A percentile compares a stretch with the other conserved stretches of the same genome.
phyloP scores from a whole-genome alignment of 202 grass and related monocot genomes.

The Hordeum pubiflorum region DNA sequence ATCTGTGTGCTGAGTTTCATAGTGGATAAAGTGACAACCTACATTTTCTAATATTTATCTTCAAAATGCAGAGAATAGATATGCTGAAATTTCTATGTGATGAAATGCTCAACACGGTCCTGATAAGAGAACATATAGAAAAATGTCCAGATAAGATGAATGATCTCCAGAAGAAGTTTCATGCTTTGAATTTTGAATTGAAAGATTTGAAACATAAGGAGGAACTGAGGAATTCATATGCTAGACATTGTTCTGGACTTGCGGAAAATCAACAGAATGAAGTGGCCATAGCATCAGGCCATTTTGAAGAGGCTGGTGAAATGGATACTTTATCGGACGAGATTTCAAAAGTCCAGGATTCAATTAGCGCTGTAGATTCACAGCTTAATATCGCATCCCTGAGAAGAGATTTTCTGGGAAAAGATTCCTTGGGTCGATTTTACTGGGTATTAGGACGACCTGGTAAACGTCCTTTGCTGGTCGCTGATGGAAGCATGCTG shows the following conservation, averaged over 20 bases:
- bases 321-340: slow-evolving; percentile 56
- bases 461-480: slow-evolving; percentile 62
- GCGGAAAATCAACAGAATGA: slow-evolving; percentile 33
- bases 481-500: slow-evolving; percentile 65
- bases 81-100: slow-evolving; percentile 90
- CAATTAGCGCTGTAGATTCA: slow-evolving; percentile 59
- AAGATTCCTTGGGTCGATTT: slow-evolving; percentile 67
- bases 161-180: slow-evolving; percentile 86
- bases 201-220: slow-evolving; percentile 75
- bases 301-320: slow-evolving; percentile 47
- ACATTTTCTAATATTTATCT: slow-evolving; percentile 34
- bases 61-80: slow-evolving; percentile 73
- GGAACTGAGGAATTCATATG: slow-evolving; percentile 35
- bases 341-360: slow-evolving; percentile 64
- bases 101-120: slow-evolving; percentile 75
- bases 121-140: slow-evolving; percentile 86
- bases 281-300: slow-evolving; percentile 13
- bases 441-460: slow-evolving; percentile 78
- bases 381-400: slow-evolving; percentile 60
- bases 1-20: slow-evolving; percentile 15
- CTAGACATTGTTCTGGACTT: slow-evolving; percentile 29
- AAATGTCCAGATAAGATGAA: slow-evolving; percentile 70
- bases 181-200: slow-evolving; percentile 54
- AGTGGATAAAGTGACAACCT: neutral
- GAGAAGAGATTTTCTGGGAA: slow-evolving; percentile 88